A percentile compares a stretch with the other conserved stretches of the same genome.
Evolutionary conservation across 2,329 filamentous ascomycete genomes (phyloP).

Genomic region (Pyrenophora teres): DNA sequence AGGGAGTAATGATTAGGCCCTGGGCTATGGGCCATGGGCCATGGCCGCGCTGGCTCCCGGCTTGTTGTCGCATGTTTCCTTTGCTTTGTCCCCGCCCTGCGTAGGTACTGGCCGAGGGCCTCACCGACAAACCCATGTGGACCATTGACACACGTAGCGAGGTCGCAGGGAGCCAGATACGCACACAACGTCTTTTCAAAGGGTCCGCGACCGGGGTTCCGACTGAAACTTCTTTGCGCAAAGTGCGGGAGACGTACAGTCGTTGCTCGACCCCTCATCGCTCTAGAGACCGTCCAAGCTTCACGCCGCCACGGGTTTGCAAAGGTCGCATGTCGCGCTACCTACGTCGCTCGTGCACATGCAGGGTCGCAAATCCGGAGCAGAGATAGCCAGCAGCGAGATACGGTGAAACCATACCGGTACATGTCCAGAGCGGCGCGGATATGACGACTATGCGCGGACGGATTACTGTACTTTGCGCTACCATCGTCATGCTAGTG

Average conservation of each 20-base stretch:
- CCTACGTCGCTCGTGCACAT: constrained; percentile 37
- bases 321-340: constrained; percentile 36
- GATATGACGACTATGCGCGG: constrained; percentile 7
- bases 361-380: constrained; percentile 29
- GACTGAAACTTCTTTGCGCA: constrained; percentile 30
- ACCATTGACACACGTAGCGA: constrained; percentile 35
- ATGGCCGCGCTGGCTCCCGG: constrained; percentile 7
- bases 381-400: constrained; percentile 16
- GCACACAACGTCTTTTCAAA: constrained; percentile 22
- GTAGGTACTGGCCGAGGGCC: constrained; percentile 27
- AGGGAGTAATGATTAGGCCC: not conserved
- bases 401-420: not conserved
- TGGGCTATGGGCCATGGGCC: not conserved
- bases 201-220: constrained; percentile 27
- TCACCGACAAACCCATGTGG: constrained; percentile 38
- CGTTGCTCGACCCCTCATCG: constrained; percentile 35
- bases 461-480: constrained; percentile 16
- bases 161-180: constrained; percentile 24
- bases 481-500: constrained; percentile 19
- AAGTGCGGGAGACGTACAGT: constrained; percentile 32
- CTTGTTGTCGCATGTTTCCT: constrained; percentile 23
- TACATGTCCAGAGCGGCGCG: constrained; percentile 1
- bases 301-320: constrained; percentile 24
- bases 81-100: constrained; percentile 35
- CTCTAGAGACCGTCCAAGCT: constrained; percentile 29